Base-by-base conservation (phyloP, 495 filamentous ascomycete species). In the Penicillium cataractarum region DNA sequence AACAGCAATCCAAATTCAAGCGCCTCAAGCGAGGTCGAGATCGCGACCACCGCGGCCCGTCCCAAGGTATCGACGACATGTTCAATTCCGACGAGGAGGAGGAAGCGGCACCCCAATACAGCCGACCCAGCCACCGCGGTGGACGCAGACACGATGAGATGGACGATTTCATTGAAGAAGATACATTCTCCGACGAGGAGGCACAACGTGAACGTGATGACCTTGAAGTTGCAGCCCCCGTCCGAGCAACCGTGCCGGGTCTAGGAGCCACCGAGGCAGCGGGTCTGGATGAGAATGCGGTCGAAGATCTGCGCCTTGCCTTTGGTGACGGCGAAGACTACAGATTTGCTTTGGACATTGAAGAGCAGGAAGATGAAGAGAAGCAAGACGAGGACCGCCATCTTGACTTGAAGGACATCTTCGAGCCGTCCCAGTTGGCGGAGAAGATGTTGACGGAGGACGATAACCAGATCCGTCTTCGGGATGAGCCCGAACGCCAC, bases 241-340 rank as follows among this genome's bases (percentile, higher is more conserved):
- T 82, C 60, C 82, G 89, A 62, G 81, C 84, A 58, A 83, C 86
- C n/a, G 80, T 84, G 61, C 69, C 72, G 0, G 78, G 73, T 10
- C 80, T 90, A n/a, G 85, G 85, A 21, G 81, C 87, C 24, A 80
- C 82, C 17, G 87, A 88, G 53, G 83, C 89, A 13, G 83, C 90
- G 17, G 93, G 93, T 4, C 82, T 98, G 31, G 92, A 96, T 72
- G 92, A 96, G 72, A 92, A 92, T 65, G 91, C 92, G 0, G 81
- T 97, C 9, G 92, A 97, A 61, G 93, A 97, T 74, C 95, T 98
- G 89, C 90, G 93, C 52, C 88, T 88, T 37, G 96, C 96, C 33
- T 99, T 99, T 70, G 96, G 95, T 64, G 90, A 93, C 69, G 93
- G 95, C 46, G 90, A 90, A 49, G 95, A 99, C 62, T 99, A 98